Evolutionary conservation across 495 filamentous ascomycete genomes (phyloP).

Genomic region (Saxophila tyrrhenica): DNA sequence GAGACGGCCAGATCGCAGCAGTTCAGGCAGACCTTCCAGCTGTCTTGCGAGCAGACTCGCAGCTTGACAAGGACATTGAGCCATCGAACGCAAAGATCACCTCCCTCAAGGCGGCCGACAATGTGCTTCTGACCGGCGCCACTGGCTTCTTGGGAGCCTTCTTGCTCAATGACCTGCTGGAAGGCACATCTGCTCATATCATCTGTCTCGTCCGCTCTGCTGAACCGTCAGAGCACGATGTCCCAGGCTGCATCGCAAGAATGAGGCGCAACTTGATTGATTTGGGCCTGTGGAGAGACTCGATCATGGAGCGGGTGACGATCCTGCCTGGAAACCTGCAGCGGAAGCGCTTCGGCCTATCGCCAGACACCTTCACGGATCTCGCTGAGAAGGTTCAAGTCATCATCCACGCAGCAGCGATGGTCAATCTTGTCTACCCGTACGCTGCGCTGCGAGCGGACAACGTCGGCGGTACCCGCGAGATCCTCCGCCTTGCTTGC

Average conservation of each 20-base stretch:
- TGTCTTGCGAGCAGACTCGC: slow-evolving; percentile 46
- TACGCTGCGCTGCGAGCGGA: slow-evolving; percentile 64
- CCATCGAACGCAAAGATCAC: slow-evolving; percentile 38
- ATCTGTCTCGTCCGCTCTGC: slow-evolving; percentile 55
- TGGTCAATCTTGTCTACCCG: slow-evolving; percentile 63
- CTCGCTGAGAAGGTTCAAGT: slow-evolving; percentile 58
- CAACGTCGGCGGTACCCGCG: slow-evolving; percentile 62
- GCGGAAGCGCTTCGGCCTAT: slow-evolving; percentile 46
- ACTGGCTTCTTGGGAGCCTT: slow-evolving; percentile 87
- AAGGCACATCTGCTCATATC: slow-evolving; percentile 49
- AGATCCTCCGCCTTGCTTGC: slow-evolving; percentile 52
- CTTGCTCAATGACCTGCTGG: slow-evolving; percentile 64
- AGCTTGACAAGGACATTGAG: slow-evolving; percentile 47
- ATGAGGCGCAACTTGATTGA: slow-evolving; percentile 53
- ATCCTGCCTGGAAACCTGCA: slow-evolving; percentile 54
- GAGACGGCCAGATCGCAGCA: slow-evolving; percentile 54
- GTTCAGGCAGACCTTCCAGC: slow-evolving; percentile 55
- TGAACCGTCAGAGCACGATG: slow-evolving; percentile 43
- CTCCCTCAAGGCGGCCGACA: slow-evolving; percentile 45
- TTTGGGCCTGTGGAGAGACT: slow-evolving; percentile 53
- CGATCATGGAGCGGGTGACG: slow-evolving; percentile 57
- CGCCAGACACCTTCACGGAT: slow-evolving; percentile 44
- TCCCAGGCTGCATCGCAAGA: slow-evolving; percentile 43
- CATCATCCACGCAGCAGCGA: slow-evolving; percentile 83
- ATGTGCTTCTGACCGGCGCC: slow-evolving; percentile 79